Percentiles rank a stretch among this genome's conserved stretches.
Evolutionary conservation across 139 green algal species (phyloP).

Genomic region (Chlorella sp.): DNA sequence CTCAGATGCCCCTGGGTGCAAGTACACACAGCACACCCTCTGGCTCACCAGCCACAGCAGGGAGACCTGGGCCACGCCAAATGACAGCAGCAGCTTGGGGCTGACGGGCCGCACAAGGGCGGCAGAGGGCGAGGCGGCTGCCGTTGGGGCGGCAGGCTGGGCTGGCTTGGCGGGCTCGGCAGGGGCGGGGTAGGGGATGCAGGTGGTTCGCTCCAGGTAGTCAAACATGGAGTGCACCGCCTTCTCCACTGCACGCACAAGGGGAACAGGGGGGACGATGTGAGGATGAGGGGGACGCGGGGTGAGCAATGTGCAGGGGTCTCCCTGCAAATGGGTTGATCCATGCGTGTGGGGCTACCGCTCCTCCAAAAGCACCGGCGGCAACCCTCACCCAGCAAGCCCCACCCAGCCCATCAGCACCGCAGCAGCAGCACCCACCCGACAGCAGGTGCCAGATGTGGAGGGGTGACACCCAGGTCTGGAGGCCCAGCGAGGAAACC

Average conservation of each 20-base stretch:
- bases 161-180: not conserved
- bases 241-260: constrained; percentile 14
- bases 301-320: too few species aligned
- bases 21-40: too few species aligned
- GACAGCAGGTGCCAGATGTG: constrained; percentile 65
- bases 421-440: constrained; percentile 1
- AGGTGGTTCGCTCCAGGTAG: not conserved
- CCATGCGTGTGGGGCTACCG: too few species aligned
- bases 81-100: constrained; percentile 34
- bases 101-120: not conserved
- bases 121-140: not conserved
- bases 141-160: not conserved
- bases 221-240: constrained; percentile 11
- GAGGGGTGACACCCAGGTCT: constrained; percentile 61
- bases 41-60: constrained; percentile 41
- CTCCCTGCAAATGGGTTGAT: too few species aligned
- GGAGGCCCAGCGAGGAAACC: constrained; percentile 21
- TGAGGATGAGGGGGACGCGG: too few species aligned
- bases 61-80: constrained; percentile 21
- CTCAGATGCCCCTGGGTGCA: too few species aligned
- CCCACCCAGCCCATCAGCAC: not conserved
- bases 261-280: not conserved
- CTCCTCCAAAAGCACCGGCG: too few species aligned
- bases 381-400: too few species aligned
- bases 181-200: not conserved